Conservation (phyloP, 768 basidiomycete species). For the Floccularia luteovirens region DNA sequence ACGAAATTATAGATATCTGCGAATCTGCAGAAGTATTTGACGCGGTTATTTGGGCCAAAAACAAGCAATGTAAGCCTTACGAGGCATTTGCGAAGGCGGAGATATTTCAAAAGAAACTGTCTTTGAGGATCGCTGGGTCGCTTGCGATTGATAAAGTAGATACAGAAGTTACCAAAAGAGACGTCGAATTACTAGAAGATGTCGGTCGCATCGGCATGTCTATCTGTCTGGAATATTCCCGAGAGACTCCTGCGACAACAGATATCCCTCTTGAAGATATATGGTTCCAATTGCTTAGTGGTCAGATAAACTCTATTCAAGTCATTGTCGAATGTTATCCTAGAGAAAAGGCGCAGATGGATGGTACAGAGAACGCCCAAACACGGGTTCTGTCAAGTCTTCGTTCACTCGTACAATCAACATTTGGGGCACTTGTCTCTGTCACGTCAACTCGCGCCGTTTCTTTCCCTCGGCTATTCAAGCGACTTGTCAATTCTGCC, state of each 20-base stretch:
- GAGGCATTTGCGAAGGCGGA: constrained; percentile 65
- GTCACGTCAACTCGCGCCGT: constrained; percentile 70
- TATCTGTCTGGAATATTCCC: constrained; percentile 67
- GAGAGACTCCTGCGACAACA: constrained; percentile 21
- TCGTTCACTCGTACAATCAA: constrained; percentile 74
- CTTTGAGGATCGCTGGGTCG: constrained; percentile 31
- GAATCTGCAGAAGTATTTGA: constrained; percentile 61
- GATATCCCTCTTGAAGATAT: constrained; percentile 65
- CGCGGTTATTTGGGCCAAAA: constrained; percentile 76
- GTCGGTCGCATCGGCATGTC: constrained; percentile 55
- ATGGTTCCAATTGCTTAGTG: constrained; percentile 82
- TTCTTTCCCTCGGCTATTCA: constrained; percentile 91
- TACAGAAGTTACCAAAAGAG: too few relatives aligned
- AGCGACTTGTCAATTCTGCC: constrained; percentile 76
- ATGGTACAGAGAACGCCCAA: constrained; percentile 11
- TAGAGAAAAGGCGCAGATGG: constrained; percentile 1
- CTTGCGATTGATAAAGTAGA: constrained; percentile 23
- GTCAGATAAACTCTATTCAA: constrained; percentile 78
- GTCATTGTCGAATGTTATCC: constrained; percentile 38
- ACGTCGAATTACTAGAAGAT: constrained; percentile 43
- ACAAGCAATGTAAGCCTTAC: constrained; percentile 53
- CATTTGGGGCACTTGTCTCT: constrained; percentile 80
- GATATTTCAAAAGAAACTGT: constrained; percentile 44
- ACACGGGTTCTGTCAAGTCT: constrained; percentile 48
- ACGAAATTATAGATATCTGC: constrained; percentile 51